phyloP scores from a whole-genome alignment of 169 alveolate genomes.

The Eimeria mitis region DNA sequence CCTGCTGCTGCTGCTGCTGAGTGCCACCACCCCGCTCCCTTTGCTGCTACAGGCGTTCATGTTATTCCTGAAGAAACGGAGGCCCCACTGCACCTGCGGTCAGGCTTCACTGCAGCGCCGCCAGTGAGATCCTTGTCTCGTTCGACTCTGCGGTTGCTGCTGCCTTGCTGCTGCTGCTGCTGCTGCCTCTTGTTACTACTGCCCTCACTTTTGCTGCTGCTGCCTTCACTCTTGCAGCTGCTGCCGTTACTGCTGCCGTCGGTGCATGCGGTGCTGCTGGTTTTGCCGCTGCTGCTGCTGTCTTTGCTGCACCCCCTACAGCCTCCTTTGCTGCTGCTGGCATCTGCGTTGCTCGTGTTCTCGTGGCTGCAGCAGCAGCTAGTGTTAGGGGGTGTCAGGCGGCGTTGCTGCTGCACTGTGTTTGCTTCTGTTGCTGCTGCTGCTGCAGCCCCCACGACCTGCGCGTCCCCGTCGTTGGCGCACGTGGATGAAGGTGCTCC shows the following conservation, averaged over 20 bases:
- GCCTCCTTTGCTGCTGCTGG: not conserved
- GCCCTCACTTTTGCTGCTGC: not conserved
- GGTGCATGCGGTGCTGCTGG: not conserved
- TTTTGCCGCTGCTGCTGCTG: not conserved
- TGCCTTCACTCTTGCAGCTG: not conserved
- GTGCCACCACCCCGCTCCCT: not conserved
- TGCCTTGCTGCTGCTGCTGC: not conserved
- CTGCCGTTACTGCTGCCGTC: not conserved
- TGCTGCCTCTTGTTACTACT: too few species aligned
- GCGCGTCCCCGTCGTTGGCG: conserved; percentile 36
- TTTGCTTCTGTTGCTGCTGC: not conserved
- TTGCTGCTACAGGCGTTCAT: not conserved
- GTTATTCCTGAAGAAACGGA: not conserved
- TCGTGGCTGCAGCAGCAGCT: not conserved
- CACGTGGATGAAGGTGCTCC: conserved; percentile 32
- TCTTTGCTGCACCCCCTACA: not conserved
- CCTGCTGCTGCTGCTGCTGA: conserved; percentile 41
- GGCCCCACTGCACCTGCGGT: conserved; percentile 12
- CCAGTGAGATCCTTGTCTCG: conserved; percentile 38
- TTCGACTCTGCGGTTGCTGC: not conserved
- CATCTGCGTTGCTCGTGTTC: not conserved
- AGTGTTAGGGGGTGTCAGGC: not conserved
- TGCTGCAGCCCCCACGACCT: conserved; percentile 44
- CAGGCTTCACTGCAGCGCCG: conserved; percentile 43
- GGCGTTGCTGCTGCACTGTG: not conserved